Evolutionary conservation across 2,329 filamentous ascomycete genomes (phyloP).

Genomic region (Annulohypoxylon truncatum): DNA sequence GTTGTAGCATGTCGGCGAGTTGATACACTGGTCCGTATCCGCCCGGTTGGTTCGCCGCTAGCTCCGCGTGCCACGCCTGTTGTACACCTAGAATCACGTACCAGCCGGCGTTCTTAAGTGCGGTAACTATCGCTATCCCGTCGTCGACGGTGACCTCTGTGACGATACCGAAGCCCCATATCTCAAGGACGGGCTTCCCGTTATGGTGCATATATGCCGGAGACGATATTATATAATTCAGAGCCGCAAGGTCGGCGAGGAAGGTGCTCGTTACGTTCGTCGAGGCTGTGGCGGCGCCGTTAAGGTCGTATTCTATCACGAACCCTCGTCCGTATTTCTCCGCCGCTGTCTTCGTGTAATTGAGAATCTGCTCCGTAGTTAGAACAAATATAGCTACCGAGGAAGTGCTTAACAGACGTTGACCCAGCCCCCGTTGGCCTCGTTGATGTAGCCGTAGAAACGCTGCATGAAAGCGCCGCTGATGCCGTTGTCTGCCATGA

Average conservation of each 20-base stretch:
- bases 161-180: constrained; percentile 46
- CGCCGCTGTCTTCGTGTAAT: constrained; percentile 39
- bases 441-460: constrained; percentile 44
- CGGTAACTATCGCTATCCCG: constrained; percentile 41
- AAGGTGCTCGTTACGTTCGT: constrained; percentile 42
- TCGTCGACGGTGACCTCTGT: constrained; percentile 40
- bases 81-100: constrained; percentile 46
- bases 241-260: constrained; percentile 40
- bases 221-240: constrained; percentile 40
- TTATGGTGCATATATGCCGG: constrained; percentile 45
- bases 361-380: constrained; percentile 36
- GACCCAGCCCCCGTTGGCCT: constrained; percentile 42
- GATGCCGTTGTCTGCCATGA: constrained; percentile 43
- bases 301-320: constrained; percentile 45
- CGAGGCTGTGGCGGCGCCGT: constrained; percentile 36
- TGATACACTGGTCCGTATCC: constrained; percentile 42
- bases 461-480: constrained; percentile 44
- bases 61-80: constrained; percentile 46
- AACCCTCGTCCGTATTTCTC: constrained; percentile 46
- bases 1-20: constrained; percentile 46
- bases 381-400: neutral
- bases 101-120: constrained; percentile 43
- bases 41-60: constrained; percentile 40
- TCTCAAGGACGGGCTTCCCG: constrained; percentile 45
- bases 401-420: constrained; percentile 26